Percentiles rank a stretch among this genome's conserved stretches.
These are phyloP conservation scores for Claviceps cyperi DNA, from an alignment of 2,329 filamentous ascomycete genomes.

Conservation along the genomic window DNA sequence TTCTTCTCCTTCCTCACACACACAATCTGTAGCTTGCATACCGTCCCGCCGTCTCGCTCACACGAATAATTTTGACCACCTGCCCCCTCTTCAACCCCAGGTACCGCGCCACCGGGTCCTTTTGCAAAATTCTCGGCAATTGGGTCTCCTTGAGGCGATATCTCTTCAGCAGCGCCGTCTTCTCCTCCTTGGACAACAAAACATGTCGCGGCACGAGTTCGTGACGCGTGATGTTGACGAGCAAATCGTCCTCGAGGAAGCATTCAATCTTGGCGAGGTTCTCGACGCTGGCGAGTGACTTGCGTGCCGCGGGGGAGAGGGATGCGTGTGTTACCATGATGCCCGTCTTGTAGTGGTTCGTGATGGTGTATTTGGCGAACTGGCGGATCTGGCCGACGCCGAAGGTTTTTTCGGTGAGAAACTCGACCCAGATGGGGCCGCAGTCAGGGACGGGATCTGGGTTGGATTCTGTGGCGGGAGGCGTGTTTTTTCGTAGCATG, in stretches of 20 bases:
- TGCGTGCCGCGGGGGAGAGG: conserved; percentile 75
- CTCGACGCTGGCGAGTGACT: conserved; percentile 66
- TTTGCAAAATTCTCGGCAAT: conserved; percentile 77
- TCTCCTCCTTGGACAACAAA: conserved; percentile 79
- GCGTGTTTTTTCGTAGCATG: conserved; percentile 77
- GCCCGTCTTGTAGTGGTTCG: conserved; percentile 74
- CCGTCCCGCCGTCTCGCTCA: conserved; percentile 84
- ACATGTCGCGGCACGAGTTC: conserved; percentile 93
- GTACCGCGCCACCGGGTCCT: conserved; percentile 87
- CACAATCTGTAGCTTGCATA: conserved; percentile 86
- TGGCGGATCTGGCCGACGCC: conserved; percentile 85
- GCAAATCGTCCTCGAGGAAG: conserved; percentile 87
- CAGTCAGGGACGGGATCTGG: conserved; percentile 59
- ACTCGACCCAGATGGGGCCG: conserved; percentile 87
- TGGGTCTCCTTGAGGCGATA: conserved; percentile 97
- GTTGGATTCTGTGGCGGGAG: conserved; percentile 51
- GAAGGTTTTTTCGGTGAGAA: conserved; percentile 64
- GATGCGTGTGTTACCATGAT: conserved; percentile 76
- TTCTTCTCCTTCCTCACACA: conserved; percentile 25
- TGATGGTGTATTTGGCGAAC: conserved; percentile 70
- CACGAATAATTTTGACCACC: conserved; percentile 96
- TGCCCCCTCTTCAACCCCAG: conserved; percentile 79
- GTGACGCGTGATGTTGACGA: conserved; percentile 97
- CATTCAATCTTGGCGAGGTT: conserved; percentile 74
- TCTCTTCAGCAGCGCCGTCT: conserved; percentile 66